Evolutionary conservation across 768 basidiomycete genomes (phyloP).

Genomic region (Asterophora parasitica): DNA sequence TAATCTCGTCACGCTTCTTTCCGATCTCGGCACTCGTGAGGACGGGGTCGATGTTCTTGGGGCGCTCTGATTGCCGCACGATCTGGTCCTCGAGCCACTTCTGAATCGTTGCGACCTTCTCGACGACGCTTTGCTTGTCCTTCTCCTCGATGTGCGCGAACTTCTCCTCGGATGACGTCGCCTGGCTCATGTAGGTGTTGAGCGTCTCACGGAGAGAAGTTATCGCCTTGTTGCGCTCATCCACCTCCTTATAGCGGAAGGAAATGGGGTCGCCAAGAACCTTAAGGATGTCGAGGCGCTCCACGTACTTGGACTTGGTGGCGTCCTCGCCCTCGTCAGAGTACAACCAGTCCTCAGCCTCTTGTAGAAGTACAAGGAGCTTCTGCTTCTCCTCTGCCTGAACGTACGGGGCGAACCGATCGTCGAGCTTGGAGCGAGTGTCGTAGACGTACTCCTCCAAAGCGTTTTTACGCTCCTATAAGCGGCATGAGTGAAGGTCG

Average conservation of each 20-base stretch:
- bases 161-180: slow-evolving; percentile 80
- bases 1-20: slow-evolving; percentile 91
- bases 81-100: slow-evolving; percentile 97
- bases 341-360: slow-evolving; percentile 97
- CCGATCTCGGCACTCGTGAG: slow-evolving; percentile 75
- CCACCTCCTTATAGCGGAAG: slow-evolving; percentile 75
- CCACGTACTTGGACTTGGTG: slow-evolving; percentile 89
- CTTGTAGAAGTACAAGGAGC: slow-evolving; percentile 63
- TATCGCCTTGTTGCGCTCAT: slow-evolving; percentile 72
- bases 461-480: slow-evolving; percentile 93
- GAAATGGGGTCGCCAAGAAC: slow-evolving; percentile 83
- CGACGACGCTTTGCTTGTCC: slow-evolving; percentile 81
- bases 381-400: slow-evolving; percentile 72
- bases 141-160: slow-evolving; percentile 87
- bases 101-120: slow-evolving; percentile 84
- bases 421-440: slow-evolving; percentile 87
- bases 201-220: slow-evolving; percentile 81
- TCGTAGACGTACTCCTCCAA: slow-evolving; percentile 99
- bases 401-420: slow-evolving; percentile 74
- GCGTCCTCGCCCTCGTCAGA: slow-evolving; percentile 96
- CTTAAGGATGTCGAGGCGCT: slow-evolving; percentile 79
- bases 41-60: slow-evolving; percentile 86
- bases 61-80: slow-evolving; percentile 78
- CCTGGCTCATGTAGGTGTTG: slow-evolving; percentile 81
- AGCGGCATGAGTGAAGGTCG: neutral